Percentiles rank a stretch among this genome's conserved stretches.
phyloP scores from a whole-genome alignment of 129 eudicot genomes.

The Smallanthus sonchifolius region DNA sequence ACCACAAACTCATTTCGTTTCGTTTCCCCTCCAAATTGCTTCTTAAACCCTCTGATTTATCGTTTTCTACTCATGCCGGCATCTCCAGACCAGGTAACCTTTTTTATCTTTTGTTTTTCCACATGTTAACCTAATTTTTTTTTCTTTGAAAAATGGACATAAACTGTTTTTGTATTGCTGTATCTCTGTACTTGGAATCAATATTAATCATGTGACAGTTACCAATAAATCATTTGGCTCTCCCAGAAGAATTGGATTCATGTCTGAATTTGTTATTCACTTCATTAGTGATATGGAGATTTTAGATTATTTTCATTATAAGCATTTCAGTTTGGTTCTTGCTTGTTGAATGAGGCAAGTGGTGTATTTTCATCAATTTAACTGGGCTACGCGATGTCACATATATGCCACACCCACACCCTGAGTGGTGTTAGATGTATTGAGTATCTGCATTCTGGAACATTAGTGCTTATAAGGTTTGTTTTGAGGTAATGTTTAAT shows the following conservation, averaged over 20 bases:
- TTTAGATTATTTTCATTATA: neutral
- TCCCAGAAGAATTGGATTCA: neutral
- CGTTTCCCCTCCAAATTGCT: conserved; percentile 3
- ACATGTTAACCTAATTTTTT: neutral
- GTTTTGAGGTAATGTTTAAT: neutral
- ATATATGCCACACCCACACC: neutral
- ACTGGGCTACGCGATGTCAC: neutral
- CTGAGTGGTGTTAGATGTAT: neutral
- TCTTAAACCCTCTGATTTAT: conserved; percentile 13
- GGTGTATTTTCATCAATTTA: too few relatives aligned
- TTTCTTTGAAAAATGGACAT: neutral
- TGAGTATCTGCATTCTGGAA: neutral
- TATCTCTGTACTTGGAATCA: too few relatives aligned
- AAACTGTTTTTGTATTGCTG: neutral
- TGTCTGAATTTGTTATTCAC: neutral
- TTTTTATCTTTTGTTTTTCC: neutral
- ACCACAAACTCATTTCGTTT: conserved; percentile 1
- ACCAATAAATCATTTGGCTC: neutral
- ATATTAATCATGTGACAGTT: neutral
- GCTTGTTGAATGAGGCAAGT: neutral
- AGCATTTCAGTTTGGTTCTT: neutral
- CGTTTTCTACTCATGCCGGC: conserved; percentile 29
- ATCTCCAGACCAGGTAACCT: conserved; percentile 31
- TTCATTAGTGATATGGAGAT: neutral
- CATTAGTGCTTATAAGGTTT: neutral